Percentiles rank a stretch among this genome's conserved stretches.
phyloP scores from a whole-genome alignment of 2,329 filamentous ascomycete species.

The Elsinoe perseae region DNA sequence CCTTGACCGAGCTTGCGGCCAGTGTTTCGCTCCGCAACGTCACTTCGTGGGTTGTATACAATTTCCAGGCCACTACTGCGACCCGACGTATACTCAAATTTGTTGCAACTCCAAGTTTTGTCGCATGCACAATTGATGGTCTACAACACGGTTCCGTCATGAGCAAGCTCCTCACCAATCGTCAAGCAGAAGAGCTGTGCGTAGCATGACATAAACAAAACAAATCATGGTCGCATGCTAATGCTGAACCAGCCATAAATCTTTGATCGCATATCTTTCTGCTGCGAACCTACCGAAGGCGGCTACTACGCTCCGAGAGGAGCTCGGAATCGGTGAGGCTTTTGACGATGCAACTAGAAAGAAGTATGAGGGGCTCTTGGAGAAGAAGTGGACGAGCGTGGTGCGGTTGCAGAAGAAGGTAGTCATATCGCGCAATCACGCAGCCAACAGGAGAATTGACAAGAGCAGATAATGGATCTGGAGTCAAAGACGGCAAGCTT shows the following conservation, averaged over 20 bases:
- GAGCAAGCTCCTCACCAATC: conserved; percentile 66
- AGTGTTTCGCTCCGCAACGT: conserved; percentile 14
- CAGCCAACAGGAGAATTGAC: not conserved
- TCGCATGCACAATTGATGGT: conserved; percentile 12
- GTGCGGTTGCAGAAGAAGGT: conserved; percentile 94
- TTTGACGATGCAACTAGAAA: conserved; percentile 78
- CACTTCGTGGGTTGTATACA: not conserved
- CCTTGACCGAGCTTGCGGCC: not conserved
- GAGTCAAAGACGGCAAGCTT: conserved; percentile 66
- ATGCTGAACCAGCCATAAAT: conserved; percentile 64
- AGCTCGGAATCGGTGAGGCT: conserved; percentile 60
- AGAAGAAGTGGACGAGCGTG: conserved; percentile 98
- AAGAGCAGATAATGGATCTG: conserved; percentile 75
- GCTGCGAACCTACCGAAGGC: conserved; percentile 63
- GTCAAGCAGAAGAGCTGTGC: conserved; percentile 85
- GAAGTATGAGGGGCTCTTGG: conserved; percentile 87
- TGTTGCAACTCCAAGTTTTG: not conserved
- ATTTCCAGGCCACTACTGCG: not conserved
- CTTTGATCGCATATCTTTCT: conserved; percentile 80
- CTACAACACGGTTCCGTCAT: conserved; percentile 37
- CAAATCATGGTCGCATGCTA: conserved; percentile 22
- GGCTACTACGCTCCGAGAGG: conserved; percentile 64
- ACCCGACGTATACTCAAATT: not conserved
- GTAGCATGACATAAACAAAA: conserved; percentile 31
- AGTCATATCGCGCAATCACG: conserved; percentile 20